Evolutionary conservation across 2,329 filamentous ascomycete species (phyloP).

Genomic region (Stachybotrys chartarum): DNA sequence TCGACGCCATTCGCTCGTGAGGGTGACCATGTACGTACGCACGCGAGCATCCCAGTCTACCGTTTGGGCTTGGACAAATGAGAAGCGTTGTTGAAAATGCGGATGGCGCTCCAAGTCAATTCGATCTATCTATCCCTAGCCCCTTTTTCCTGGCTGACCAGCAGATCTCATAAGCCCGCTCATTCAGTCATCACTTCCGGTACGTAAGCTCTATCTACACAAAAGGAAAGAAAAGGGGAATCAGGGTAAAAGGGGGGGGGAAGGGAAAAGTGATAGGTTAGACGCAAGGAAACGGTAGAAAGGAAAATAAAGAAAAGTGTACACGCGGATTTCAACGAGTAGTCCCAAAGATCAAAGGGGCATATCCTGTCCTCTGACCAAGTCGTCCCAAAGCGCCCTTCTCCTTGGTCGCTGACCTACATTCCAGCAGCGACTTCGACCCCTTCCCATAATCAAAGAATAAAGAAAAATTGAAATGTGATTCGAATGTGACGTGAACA

Average conservation of each 20-base stretch:
- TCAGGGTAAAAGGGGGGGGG: too few relatives aligned
- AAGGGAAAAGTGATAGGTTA: too few relatives aligned
- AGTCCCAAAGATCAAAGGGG: neutral
- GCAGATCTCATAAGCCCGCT: slow-evolving; percentile 1
- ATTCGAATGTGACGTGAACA: neutral
- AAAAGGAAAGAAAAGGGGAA: neutral
- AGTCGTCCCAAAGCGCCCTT: neutral
- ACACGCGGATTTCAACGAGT: neutral
- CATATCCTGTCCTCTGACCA: neutral
- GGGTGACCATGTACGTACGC: neutral
- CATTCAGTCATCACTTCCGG: slow-evolving; percentile 1
- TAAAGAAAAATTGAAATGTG: neutral
- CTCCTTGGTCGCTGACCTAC: neutral
- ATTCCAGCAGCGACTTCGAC: neutral
- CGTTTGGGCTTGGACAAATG: too few relatives aligned
- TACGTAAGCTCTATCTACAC: slow-evolving; percentile 2
- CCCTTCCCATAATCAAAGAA: neutral
- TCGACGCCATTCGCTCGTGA: neutral
- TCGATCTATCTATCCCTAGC: slow-evolving; percentile 1
- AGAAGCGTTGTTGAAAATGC: too few relatives aligned
- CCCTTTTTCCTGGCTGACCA: slow-evolving; percentile 1
- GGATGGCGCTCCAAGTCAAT: neutral
- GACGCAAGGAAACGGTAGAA: neutral
- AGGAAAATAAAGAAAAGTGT: too few relatives aligned
- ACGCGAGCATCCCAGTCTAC: too few relatives aligned